These are phyloP conservation scores for Eragrostis curvula DNA, from an alignment of 176 grass and related monocot species.

Conservation along the genomic window DNA sequence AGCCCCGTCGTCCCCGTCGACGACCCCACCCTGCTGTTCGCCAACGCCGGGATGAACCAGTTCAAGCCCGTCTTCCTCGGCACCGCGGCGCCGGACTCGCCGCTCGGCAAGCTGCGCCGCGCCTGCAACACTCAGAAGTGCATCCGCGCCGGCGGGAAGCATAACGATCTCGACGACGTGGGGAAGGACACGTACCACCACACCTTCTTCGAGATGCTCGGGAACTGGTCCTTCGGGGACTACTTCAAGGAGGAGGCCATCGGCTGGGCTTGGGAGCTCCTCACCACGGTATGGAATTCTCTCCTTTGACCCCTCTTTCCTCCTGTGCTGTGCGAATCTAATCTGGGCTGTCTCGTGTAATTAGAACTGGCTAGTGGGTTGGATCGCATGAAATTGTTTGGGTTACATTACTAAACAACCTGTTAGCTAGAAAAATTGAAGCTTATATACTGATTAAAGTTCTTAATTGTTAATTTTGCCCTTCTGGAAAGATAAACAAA, in stretches of 20 bases:
- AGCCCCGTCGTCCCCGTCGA: constrained; percentile 84
- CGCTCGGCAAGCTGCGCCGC: constrained; percentile 59
- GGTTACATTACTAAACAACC: not conserved
- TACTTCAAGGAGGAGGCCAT: constrained; percentile 98
- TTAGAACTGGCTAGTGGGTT: not conserved
- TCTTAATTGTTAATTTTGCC: not conserved
- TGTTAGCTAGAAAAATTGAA: not conserved
- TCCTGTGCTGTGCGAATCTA: not conserved
- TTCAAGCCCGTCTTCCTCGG: constrained; percentile 95
- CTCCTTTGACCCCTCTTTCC: not conserved
- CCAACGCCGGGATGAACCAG: constrained; percentile 98
- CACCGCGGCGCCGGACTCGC: constrained; percentile 68
- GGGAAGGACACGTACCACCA: constrained; percentile 99
- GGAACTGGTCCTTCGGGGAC: constrained; percentile 94
- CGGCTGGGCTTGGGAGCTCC: constrained; percentile 91
- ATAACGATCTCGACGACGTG: constrained; percentile 99
- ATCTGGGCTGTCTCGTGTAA: not conserved
- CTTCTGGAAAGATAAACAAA: not conserved
- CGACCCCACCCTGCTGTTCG: constrained; percentile 90
- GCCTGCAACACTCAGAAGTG: constrained; percentile 95
- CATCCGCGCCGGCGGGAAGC: constrained; percentile 94
- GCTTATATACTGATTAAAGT: not conserved
- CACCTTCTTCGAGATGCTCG: constrained; percentile 99
- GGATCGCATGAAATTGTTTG: not conserved
- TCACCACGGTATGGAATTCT: constrained; percentile 60